These are phyloP conservation scores for Monilinia polystroma DNA, from an alignment of 2,329 filamentous ascomycete species.

Conservation along the genomic window DNA sequence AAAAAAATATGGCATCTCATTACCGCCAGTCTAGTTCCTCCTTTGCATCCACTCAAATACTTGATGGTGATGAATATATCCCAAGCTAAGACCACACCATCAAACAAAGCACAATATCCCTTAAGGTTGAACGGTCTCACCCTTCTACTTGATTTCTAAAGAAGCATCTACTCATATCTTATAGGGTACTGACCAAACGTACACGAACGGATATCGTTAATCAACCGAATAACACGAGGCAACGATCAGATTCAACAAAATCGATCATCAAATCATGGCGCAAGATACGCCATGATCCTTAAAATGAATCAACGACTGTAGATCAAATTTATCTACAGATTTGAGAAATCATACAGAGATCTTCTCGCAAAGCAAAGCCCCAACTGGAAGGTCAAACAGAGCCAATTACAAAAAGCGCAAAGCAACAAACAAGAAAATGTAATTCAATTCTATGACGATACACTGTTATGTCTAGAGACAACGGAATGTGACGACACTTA, in stretches of 20 bases:
- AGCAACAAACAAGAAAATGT: not conserved
- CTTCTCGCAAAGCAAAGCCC: not conserved
- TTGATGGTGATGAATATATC: not conserved
- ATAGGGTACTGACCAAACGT: not conserved
- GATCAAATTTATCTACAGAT: too few species aligned
- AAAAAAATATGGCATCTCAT: too few species aligned
- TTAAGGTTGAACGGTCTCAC: not conserved
- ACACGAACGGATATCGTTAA: not conserved
- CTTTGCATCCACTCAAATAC: too few species aligned
- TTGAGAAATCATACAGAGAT: too few species aligned
- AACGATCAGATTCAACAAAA: too few species aligned
- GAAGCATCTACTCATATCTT: not conserved
- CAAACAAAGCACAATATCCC: not conserved
- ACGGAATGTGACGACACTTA: not conserved
- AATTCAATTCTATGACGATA: not conserved
- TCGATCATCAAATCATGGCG: too few species aligned
- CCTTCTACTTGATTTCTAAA: not conserved
- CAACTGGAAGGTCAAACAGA: not conserved
- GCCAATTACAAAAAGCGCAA: not conserved
- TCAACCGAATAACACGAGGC: too few species aligned
- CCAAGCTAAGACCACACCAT: accelerated
- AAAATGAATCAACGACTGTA: too few species aligned
- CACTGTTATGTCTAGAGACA: too few species aligned
- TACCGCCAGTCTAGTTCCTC: too few species aligned
- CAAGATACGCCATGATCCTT: too few species aligned